Evolutionary conservation across 768 basidiomycete genomes (phyloP), one percentile per base, ranked within the genome.

Genomic region (Dentipellis fragilis): DNA sequence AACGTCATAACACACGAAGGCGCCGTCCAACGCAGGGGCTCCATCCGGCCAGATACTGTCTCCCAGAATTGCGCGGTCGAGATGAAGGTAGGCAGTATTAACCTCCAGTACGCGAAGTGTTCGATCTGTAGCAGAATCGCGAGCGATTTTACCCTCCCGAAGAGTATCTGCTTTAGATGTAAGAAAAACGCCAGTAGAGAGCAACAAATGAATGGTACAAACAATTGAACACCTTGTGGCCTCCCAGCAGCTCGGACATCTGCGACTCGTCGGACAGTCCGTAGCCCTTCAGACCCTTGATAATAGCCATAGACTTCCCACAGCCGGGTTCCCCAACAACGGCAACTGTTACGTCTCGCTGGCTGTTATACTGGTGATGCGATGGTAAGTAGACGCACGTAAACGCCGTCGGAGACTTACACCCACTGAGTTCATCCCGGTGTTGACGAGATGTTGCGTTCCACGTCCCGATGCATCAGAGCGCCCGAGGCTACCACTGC

Each of bases 1-100:
- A 10, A 84, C 79, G 69, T 93, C 89, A 68, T 93, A 96, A 65
- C 93, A 96, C 22, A 96, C 74, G 52, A 96, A 78, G 12, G 86
- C 80, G 0, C 87, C 95, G 59, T 93, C 85, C 51, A 91, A 73
- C 16, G 68, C 67, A 17, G 85, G 84, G 21, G 82, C 71, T 4
- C 71, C 73, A 29, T 76, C 73, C 7, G 86, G 79, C 76, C 82
- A 81, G 9, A 64, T 56, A 46, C 65, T 63, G 38, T 65, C 56
- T 54, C 65, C 64, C 40, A 66, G 62, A 49, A 63, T 56, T 34
- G 61, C 54, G 22, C 60, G 61, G 37, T 68, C 62, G 49, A 49
- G 29, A 23, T 71, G 70, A 45, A 69, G 68, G 22, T 63, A 58
- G 6, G 73, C 56, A 5, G 62, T 58, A 49, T 71, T 69, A 16